Percentiles rank a stretch among this genome's conserved stretches.
These are phyloP conservation scores for Gentiana straminea DNA, from an alignment of 257 asterid species.

Conservation along the genomic window DNA sequence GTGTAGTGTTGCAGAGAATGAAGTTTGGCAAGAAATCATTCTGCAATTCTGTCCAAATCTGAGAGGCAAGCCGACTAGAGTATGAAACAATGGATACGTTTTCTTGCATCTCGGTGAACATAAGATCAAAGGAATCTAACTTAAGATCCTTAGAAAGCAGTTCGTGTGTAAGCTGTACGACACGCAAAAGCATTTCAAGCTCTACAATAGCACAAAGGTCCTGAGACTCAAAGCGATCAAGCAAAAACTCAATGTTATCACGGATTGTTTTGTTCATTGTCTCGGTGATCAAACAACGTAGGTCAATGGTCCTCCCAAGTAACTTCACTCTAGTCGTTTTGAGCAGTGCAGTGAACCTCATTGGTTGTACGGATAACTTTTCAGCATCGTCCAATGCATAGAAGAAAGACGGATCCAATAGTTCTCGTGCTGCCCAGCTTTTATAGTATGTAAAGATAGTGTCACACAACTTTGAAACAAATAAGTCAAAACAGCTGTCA, in stretches of 20 bases:
- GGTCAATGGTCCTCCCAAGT: conserved; percentile 92
- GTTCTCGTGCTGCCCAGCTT: conserved; percentile 98
- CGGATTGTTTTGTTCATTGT: conserved; percentile 86
- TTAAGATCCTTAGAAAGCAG: conserved; percentile 64
- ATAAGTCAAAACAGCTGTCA: conserved; percentile 93
- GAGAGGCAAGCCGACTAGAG: conserved; percentile 92
- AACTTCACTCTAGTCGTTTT: conserved; percentile 91
- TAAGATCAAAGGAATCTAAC: conserved; percentile 75
- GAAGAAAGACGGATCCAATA: conserved; percentile 92
- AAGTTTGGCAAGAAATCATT: conserved; percentile 92
- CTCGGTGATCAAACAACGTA: conserved; percentile 80
- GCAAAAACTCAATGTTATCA: conserved; percentile 84
- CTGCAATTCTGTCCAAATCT: conserved; percentile 99
- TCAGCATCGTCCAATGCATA: conserved; percentile 86
- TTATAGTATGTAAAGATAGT: conserved; percentile 80
- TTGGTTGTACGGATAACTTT: conserved; percentile 77
- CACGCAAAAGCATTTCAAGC: conserved; percentile 72
- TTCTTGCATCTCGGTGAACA: conserved; percentile 95
- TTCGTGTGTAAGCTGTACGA: conserved; percentile 80
- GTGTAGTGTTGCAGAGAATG: conserved; percentile 94
- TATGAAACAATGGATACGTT: conserved; percentile 89
- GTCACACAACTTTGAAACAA: conserved; percentile 75
- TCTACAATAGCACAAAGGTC: conserved; percentile 93
- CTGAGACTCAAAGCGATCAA: conserved; percentile 90
- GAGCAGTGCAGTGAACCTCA: conserved; percentile 67